A percentile compares a stretch with the other conserved stretches of the same genome.
phyloP scores from a whole-genome alignment of 2,329 filamentous ascomycete genomes.

The Cryphonectria parasitica region DNA sequence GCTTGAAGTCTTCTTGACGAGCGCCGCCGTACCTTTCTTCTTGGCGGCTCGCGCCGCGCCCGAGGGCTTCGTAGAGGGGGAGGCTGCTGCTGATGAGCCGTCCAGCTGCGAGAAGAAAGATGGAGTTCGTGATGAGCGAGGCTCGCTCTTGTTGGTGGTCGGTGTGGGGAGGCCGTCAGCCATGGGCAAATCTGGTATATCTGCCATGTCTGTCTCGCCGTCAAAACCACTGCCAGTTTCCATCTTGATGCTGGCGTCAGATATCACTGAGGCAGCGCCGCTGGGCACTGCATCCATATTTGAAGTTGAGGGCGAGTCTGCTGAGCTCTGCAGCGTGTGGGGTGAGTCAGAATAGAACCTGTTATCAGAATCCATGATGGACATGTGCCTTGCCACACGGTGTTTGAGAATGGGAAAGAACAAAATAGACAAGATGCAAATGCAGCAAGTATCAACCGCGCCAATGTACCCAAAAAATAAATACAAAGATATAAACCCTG shows the following conservation, averaged over 20 bases:
- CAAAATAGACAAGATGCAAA: not conserved
- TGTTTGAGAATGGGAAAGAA: not conserved
- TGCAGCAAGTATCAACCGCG: not conserved
- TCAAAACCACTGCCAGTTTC: conserved; percentile 26
- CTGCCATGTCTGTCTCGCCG: conserved; percentile 23
- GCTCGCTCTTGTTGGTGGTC: conserved; percentile 11
- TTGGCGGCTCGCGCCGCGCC: conserved; percentile 29
- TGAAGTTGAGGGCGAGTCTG: conserved; percentile 4
- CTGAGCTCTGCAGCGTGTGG: conserved; percentile 22
- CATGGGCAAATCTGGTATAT: conserved; percentile 22
- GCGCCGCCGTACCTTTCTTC: conserved; percentile 44
- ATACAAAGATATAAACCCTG: not conserved
- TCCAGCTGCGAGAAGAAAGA: conserved; percentile 13
- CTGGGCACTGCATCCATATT: conserved; percentile 25
- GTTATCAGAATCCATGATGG: conserved; percentile 21
- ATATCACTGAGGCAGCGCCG: conserved; percentile 8
- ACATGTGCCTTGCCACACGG: not conserved
- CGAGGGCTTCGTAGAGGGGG: not conserved
- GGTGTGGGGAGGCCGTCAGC: not conserved
- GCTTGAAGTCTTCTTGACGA: conserved; percentile 39
- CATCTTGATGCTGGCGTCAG: conserved; percentile 22
- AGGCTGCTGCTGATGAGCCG: conserved; percentile 3
- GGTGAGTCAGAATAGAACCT: conserved; percentile 22
- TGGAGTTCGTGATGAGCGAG: conserved; percentile 23
- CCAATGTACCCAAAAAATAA: not conserved